A percentile compares a stretch with the other conserved stretches of the same genome.
Evolutionary conservation across 83 land plant genomes (phyloP).

Genomic region (Thuja plicata): DNA sequence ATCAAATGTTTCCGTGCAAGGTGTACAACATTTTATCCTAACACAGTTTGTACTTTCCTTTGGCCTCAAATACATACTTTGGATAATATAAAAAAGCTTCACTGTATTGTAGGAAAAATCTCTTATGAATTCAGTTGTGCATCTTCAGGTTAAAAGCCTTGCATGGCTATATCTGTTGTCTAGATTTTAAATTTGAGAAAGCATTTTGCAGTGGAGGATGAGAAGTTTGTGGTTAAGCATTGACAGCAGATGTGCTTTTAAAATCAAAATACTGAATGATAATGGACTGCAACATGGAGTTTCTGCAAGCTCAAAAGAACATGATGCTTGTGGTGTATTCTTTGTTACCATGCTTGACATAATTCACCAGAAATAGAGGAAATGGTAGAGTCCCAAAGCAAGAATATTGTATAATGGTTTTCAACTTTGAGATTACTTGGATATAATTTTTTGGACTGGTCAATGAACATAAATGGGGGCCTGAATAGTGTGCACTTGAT

Average conservation of each 20-base stretch:
- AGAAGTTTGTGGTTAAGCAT: background rate
- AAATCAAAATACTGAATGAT: background rate
- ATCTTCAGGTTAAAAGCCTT: background rate
- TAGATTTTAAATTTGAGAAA: background rate
- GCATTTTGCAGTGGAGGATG: background rate
- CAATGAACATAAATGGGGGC: too few relatives aligned
- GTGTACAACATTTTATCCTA: too few relatives aligned
- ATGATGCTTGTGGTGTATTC: constrained; percentile 1
- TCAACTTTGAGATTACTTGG: background rate
- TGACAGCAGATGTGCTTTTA: background rate
- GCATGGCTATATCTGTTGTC: background rate
- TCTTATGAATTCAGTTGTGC: background rate
- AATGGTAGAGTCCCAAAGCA: background rate
- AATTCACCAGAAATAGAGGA: background rate
- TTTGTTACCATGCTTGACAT: background rate
- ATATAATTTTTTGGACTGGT: background rate
- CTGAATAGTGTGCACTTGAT: too few relatives aligned
- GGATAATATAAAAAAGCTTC: background rate
- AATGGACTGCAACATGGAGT: background rate
- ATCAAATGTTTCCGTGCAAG: too few relatives aligned
- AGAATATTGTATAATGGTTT: background rate
- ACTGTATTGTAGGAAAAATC: background rate
- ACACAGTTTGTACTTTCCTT: background rate
- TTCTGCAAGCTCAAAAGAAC: background rate
- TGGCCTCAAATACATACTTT: background rate